These are phyloP conservation scores for Keithomyces neogunnii DNA, from an alignment of 2,329 filamentous ascomycete species.

Conservation along the genomic window DNA sequence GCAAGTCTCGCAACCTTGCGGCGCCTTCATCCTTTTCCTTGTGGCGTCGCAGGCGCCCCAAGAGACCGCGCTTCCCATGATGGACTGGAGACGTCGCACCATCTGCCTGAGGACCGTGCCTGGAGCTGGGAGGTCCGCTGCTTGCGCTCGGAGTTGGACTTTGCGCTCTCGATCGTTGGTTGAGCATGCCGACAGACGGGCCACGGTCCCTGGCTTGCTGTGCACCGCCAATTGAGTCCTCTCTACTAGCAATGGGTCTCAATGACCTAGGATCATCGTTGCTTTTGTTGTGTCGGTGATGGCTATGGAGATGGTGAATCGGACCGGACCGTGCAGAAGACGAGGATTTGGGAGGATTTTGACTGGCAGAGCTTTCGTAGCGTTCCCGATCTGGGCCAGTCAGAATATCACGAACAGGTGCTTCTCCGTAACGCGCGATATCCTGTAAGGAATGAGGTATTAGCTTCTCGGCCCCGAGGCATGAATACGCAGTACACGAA, in stretches of 20 bases:
- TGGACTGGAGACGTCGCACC: conserved; percentile 52
- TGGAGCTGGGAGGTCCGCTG: conserved; percentile 45
- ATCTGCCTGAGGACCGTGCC: conserved; percentile 35
- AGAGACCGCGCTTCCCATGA: conserved; percentile 41
- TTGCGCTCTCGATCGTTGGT: conserved; percentile 52
- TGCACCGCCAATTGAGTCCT: conserved; percentile 48
- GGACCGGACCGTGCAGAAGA: conserved; percentile 53
- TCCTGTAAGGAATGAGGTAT: conserved; percentile 38
- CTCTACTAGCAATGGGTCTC: conserved; percentile 65
- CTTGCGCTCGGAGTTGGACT: conserved; percentile 75
- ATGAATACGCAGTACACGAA: not conserved
- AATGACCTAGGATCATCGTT: conserved; percentile 57
- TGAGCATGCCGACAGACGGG: conserved; percentile 36
- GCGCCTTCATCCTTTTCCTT: conserved; percentile 46
- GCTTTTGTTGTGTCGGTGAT: conserved; percentile 62
- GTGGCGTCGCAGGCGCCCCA: conserved; percentile 42
- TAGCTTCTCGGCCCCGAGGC: not conserved
- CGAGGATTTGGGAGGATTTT: conserved; percentile 50
- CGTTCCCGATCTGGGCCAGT: conserved; percentile 63
- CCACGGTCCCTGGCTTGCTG: conserved; percentile 43
- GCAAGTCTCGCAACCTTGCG: conserved; percentile 37
- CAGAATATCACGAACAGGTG: conserved; percentile 63
- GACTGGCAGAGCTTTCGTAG: conserved; percentile 39
- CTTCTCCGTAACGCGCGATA: conserved; percentile 68
- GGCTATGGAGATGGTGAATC: conserved; percentile 57